Evolutionary conservation across 2,329 filamentous ascomycete genomes (phyloP).

Genomic region (Dactylellina sp.): DNA sequence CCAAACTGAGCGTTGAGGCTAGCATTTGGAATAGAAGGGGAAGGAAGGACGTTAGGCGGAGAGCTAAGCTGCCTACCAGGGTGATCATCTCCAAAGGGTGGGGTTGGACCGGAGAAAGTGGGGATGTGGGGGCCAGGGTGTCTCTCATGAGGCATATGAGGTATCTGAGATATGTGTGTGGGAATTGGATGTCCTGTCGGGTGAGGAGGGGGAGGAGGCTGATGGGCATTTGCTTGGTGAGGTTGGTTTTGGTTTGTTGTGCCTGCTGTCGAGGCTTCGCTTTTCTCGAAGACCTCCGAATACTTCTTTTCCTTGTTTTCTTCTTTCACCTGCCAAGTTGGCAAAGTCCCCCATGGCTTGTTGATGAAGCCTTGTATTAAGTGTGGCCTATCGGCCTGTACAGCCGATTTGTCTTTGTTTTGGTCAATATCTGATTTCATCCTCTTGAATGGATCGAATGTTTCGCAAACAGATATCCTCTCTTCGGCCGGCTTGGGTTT

Average conservation of each 20-base stretch:
- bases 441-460: slow-evolving; percentile 76
- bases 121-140: slow-evolving; percentile 66
- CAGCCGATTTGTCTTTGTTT: slow-evolving; percentile 71
- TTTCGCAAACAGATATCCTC: slow-evolving; percentile 68
- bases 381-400: slow-evolving; percentile 80
- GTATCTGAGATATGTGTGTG: slow-evolving; percentile 75
- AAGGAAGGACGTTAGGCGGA: slow-evolving; percentile 58
- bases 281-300: slow-evolving; percentile 79
- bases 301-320: slow-evolving; percentile 82
- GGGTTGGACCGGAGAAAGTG: slow-evolving; percentile 67
- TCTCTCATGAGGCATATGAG: slow-evolving; percentile 82
- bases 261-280: slow-evolving; percentile 70
- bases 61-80: slow-evolving; percentile 42
- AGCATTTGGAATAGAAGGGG: slow-evolving; percentile 60
- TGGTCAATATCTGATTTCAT: slow-evolving; percentile 67
- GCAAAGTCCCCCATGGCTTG: slow-evolving; percentile 73
- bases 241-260: slow-evolving; percentile 78
- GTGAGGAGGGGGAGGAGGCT: slow-evolving; percentile 76
- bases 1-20: slow-evolving; percentile 59
- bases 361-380: slow-evolving; percentile 71
- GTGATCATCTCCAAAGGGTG: slow-evolving; percentile 76
- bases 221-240: slow-evolving; percentile 78
- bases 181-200: slow-evolving; percentile 70
- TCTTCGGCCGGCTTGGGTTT: slow-evolving; percentile 75
- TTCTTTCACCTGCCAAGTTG: slow-evolving; percentile 81